Evolutionary conservation across 1,284 basidiomycete species (phyloP).

Genomic region (Cystobasidium sp.): DNA sequence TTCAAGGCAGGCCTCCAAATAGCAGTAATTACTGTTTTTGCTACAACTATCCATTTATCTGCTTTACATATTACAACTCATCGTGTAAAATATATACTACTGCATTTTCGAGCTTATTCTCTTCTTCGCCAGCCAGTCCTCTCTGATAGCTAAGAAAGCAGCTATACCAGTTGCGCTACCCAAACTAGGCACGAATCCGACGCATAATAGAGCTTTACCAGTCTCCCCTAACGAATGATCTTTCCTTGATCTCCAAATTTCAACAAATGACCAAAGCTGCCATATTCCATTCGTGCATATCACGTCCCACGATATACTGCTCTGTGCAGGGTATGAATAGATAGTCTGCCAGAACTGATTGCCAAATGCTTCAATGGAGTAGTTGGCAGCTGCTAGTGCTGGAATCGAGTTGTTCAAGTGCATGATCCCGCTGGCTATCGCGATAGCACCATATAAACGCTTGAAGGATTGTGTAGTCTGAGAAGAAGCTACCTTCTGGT

Average conservation of each 20-base stretch:
- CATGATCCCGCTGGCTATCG: constrained; percentile 1
- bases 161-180: constrained; percentile 25
- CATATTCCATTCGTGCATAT: constrained; percentile 39
- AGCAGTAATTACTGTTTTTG: constrained; percentile 5
- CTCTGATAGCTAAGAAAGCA: constrained; percentile 26
- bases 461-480: neutral
- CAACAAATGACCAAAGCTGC: constrained; percentile 30
- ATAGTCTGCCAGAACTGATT: constrained; percentile 18
- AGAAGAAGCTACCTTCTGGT: neutral
- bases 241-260: constrained; percentile 25
- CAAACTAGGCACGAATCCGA: constrained; percentile 26
- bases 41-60: neutral
- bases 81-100: constrained; percentile 3
- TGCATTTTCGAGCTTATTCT: neutral
- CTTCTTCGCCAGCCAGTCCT: constrained; percentile 16
- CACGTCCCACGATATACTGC: constrained; percentile 41
- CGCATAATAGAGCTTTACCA: neutral
- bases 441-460: constrained; percentile 14
- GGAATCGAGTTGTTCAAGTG: constrained; percentile 22
- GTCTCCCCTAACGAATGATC: neutral
- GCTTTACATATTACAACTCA: neutral
- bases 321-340: constrained; percentile 37
- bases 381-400: neutral
- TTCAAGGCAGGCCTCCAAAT: too few species aligned
- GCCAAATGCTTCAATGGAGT: neutral